These are phyloP conservation scores for Adenanthera pavonina DNA, from an alignment of 306 rosid species.

Conservation along the genomic window DNA sequence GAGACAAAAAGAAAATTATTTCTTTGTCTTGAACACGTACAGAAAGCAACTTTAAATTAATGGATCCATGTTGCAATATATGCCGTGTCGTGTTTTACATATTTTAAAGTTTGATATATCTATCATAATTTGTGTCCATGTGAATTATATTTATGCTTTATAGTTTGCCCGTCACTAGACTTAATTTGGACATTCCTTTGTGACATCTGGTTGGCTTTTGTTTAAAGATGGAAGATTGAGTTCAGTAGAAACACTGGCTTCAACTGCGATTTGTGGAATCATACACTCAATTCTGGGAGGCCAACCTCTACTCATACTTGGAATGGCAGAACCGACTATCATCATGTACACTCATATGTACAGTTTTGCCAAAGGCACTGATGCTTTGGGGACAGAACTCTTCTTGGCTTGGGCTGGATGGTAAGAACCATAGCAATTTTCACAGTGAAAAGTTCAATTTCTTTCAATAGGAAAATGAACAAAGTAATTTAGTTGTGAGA, in stretches of 20 bases:
- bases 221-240: slow-evolving; percentile 86
- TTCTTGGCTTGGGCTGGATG: slow-evolving; percentile 94
- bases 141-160: too few species aligned
- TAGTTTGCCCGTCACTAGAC: too few species aligned
- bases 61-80: too few species aligned
- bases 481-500: neutral
- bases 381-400: slow-evolving; percentile 66
- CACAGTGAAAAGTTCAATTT: too few species aligned
- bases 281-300: slow-evolving; percentile 91
- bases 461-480: neutral
- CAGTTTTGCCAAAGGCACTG: slow-evolving; percentile 65
- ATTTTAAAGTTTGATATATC: too few species aligned
- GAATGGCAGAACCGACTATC: slow-evolving; percentile 95
- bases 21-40: too few species aligned
- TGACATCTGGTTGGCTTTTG: neutral
- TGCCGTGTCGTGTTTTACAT: too few species aligned
- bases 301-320: slow-evolving; percentile 80
- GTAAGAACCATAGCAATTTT: slow-evolving; percentile 39
- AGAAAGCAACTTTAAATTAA: too few species aligned
- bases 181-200: neutral
- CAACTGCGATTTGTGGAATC: slow-evolving; percentile 92
- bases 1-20: too few species aligned
- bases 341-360: slow-evolving; percentile 86
- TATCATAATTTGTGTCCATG: too few species aligned
- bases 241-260: slow-evolving; percentile 84